Evolutionary conservation across 768 basidiomycete species (phyloP).

Genomic region (Pleurotus platypus): DNA sequence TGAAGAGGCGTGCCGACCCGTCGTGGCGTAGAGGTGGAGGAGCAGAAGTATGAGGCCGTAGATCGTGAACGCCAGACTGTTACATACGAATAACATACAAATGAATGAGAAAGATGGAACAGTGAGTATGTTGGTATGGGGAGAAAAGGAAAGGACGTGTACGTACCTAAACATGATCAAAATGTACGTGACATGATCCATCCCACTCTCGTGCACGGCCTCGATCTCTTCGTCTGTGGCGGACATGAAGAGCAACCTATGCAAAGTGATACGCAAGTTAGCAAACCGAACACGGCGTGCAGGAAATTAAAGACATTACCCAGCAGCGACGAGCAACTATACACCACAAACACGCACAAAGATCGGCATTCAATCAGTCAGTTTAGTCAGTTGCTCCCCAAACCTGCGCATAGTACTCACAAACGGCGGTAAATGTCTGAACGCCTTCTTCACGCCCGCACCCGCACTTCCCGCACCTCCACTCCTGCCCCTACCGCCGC

Average conservation of each 20-base stretch:
- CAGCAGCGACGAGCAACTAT: slow-evolving; percentile 70
- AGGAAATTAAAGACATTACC: slow-evolving; percentile 36
- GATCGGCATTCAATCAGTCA: no score
- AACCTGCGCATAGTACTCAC: slow-evolving; percentile 38
- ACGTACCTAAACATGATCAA: slow-evolving; percentile 78
- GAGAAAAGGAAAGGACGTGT: background rate
- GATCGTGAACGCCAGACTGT: slow-evolving; percentile 70
- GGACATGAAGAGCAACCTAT: slow-evolving; percentile 82
- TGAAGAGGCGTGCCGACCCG: slow-evolving; percentile 48
- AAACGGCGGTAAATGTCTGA: slow-evolving; percentile 86
- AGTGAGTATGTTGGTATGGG: background rate
- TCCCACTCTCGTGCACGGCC: slow-evolving; percentile 63
- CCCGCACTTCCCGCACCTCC: no score
- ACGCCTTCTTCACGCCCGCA: slow-evolving; percentile 37
- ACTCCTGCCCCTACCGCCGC: slow-evolving; percentile 19
- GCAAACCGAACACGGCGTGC: background rate
- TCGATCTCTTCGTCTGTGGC: slow-evolving; percentile 89
- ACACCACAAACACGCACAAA: background rate
- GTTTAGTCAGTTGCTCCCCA: no score
- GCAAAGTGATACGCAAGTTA: background rate
- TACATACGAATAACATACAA: slow-evolving; percentile 4
- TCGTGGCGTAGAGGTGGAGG: slow-evolving; percentile 63
- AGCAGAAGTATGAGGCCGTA: slow-evolving; percentile 73
- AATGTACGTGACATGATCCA: slow-evolving; percentile 92
- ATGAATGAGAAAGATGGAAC: background rate